A percentile compares a stretch with the other conserved stretches of the same genome.
Evolutionary conservation across 805 yeast genomes (phyloP).

Genomic region (Ogataea trehaloabstinens): DNA sequence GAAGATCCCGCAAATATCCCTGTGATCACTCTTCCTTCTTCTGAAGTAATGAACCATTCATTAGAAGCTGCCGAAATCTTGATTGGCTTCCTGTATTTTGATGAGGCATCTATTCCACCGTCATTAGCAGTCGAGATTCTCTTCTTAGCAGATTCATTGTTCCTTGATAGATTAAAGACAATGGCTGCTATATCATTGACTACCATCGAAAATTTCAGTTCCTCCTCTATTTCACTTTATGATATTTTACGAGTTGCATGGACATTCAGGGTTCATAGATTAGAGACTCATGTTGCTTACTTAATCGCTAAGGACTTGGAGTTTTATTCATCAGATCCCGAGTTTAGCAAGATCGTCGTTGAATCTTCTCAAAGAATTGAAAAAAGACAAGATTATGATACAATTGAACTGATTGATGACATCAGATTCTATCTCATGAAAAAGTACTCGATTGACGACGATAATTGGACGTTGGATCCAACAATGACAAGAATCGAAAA

Average conservation of each 20-base stretch:
- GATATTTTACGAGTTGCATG: slow-evolving; percentile 65
- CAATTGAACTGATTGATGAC: slow-evolving; percentile 78
- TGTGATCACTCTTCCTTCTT: slow-evolving; percentile 19
- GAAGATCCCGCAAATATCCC: slow-evolving; percentile 18
- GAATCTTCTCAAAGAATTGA: slow-evolving; percentile 50
- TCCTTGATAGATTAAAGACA: slow-evolving; percentile 62
- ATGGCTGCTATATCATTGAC: slow-evolving; percentile 55
- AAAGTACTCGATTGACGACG: slow-evolving; percentile 31
- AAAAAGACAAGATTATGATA: slow-evolving; percentile 68
- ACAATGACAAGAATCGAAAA: slow-evolving; percentile 9
- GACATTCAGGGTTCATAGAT: slow-evolving; percentile 60
- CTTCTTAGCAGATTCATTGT: slow-evolving; percentile 54
- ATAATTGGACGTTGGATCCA: slow-evolving; percentile 21
- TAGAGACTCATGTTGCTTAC: slow-evolving; percentile 63
- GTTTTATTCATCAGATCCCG: slow-evolving; percentile 34
- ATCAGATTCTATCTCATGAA: slow-evolving; percentile 59
- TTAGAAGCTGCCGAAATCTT: slow-evolving; percentile 39
- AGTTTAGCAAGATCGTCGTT: slow-evolving; percentile 33
- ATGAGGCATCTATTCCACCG: slow-evolving; percentile 51
- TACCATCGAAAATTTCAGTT: slow-evolving; percentile 21
- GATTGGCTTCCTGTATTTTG: slow-evolving; percentile 58
- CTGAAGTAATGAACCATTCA: slow-evolving; percentile 7
- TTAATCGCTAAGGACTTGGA: slow-evolving; percentile 51
- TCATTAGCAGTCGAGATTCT: slow-evolving; percentile 54
- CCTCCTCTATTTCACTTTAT: slow-evolving; percentile 39